Conservation (phyloP, 1,139 yeast species). For the Yamadazyma aaseri region DNA sequence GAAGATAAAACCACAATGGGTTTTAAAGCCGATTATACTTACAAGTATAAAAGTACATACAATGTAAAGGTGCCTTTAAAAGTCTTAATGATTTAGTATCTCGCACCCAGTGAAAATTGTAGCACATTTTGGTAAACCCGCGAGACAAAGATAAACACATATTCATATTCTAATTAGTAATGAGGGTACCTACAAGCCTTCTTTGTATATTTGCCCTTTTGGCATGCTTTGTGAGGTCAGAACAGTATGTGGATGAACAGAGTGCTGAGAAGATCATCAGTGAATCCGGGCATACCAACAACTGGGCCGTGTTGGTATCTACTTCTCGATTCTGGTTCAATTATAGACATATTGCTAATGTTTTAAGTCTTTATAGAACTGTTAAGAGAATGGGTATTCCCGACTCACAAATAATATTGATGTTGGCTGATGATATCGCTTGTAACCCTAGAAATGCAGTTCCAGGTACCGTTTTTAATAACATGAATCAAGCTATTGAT, state of each 20-base stretch:
- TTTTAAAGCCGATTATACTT: too few relatives aligned
- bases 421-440: slow-evolving; percentile 96
- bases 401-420: slow-evolving; percentile 92
- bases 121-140: too few relatives aligned
- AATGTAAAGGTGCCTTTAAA: too few relatives aligned
- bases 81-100: too few relatives aligned
- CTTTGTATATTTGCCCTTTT: too few relatives aligned
- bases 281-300: slow-evolving; percentile 66
- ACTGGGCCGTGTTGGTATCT: slow-evolving; percentile 94
- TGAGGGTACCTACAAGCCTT: too few relatives aligned
- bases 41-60: too few relatives aligned
- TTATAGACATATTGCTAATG: slow-evolving; percentile 97
- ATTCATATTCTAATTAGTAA: too few relatives aligned
- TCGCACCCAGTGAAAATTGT: too few relatives aligned
- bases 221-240: slow-evolving; percentile 1
- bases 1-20: too few relatives aligned
- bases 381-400: slow-evolving; percentile 96
- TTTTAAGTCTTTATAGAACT: slow-evolving; percentile 88
- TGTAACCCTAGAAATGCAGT: slow-evolving; percentile 95
- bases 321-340: slow-evolving; percentile 98
- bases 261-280: slow-evolving; percentile 25
- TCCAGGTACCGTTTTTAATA: slow-evolving; percentile 95
- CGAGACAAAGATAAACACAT: too few relatives aligned
- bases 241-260: slow-evolving; percentile 14
- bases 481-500: slow-evolving; percentile 91